These are phyloP conservation scores for Blastocystis sp. DNA, from an alignment of 352 stramenopile genomes.

Conservation along the genomic window DNA sequence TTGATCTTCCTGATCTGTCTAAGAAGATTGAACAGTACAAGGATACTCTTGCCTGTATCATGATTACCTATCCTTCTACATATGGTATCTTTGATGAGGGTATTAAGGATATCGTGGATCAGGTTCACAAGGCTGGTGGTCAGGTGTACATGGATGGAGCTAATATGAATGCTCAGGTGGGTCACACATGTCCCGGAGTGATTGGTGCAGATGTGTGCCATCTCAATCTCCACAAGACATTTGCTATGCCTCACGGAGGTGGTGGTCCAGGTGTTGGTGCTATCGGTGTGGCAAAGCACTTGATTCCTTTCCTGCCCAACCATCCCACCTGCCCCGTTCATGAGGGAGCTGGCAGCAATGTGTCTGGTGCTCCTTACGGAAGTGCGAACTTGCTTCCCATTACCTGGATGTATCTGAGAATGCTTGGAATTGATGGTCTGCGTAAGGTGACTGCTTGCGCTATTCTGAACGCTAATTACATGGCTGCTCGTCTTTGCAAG, in stretches of 20 bases:
- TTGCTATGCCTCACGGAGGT: slow-evolving; percentile 95
- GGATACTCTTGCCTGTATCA: slow-evolving; percentile 88
- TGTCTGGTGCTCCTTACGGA: slow-evolving; percentile 89
- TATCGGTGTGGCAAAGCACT: slow-evolving; percentile 82
- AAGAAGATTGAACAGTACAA: slow-evolving; percentile 88
- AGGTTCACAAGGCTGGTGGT: slow-evolving; percentile 88
- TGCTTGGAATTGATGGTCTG: slow-evolving; percentile 87
- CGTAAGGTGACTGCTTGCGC: slow-evolving; percentile 79
- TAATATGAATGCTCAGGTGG: slow-evolving; percentile 99
- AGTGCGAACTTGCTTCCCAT: slow-evolving; percentile 94
- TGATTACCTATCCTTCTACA: slow-evolving; percentile 98
- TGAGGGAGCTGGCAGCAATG: slow-evolving; percentile 68
- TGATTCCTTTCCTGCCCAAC: slow-evolving; percentile 89
- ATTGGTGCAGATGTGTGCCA: slow-evolving; percentile 96
- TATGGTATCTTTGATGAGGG: slow-evolving; percentile 96
- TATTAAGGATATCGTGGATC: slow-evolving; percentile 88
- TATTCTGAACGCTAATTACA: slow-evolving; percentile 99
- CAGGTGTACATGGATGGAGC: slow-evolving; percentile 99
- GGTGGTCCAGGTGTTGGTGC: slow-evolving; percentile 84
- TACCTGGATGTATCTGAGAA: slow-evolving; percentile 99
- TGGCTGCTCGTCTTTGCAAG: slow-evolving; percentile 84
- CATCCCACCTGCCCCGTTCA: slow-evolving; percentile 78
- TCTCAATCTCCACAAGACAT: slow-evolving; percentile 98
- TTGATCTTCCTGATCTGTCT: slow-evolving; percentile 86
- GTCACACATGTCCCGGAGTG: slow-evolving; percentile 84